Percentiles rank a stretch among this genome's conserved stretches.
Evolutionary conservation across 2,329 filamentous ascomycete genomes (phyloP).

Genomic region (Penicillium sp.): DNA sequence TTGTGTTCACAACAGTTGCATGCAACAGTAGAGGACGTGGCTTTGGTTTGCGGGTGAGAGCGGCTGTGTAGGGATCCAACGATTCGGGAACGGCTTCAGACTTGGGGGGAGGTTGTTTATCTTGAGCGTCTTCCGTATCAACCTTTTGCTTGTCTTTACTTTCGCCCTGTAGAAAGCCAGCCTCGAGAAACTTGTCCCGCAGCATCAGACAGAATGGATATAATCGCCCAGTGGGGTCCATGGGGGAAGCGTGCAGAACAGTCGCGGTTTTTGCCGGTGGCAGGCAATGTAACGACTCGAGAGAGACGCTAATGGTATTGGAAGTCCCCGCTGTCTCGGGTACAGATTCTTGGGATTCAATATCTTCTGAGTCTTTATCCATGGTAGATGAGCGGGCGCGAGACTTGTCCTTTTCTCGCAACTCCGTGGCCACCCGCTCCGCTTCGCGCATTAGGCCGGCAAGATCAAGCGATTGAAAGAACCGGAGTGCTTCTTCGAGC

Average conservation of each 20-base stretch:
- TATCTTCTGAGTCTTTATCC: neutral
- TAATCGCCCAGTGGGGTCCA: constrained; percentile 41
- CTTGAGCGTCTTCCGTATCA: neutral
- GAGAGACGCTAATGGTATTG: constrained; percentile 41
- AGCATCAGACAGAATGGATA: constrained; percentile 43
- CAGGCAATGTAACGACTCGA: constrained; percentile 44
- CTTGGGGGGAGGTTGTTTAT: neutral
- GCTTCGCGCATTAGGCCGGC: constrained; percentile 35
- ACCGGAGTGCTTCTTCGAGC: constrained; percentile 47
- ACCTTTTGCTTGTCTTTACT: constrained; percentile 9
- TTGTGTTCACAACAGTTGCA: constrained; percentile 81
- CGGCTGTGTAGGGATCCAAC: constrained; percentile 7
- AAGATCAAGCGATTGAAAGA: constrained; percentile 50
- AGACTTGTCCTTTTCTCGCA: neutral
- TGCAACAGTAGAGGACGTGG: constrained; percentile 68
- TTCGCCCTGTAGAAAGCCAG: constrained; percentile 41
- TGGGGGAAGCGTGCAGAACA: constrained; percentile 40
- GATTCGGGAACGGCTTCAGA: neutral
- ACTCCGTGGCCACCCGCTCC: constrained; percentile 24
- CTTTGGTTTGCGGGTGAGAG: constrained; percentile 18
- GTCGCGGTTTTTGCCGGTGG: constrained; percentile 37
- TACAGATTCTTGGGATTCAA: neutral
- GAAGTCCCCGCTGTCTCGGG: neutral
- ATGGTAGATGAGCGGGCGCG: neutral
- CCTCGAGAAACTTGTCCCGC: constrained; percentile 44